These are phyloP conservation scores for Neurospora sp. DNA, from an alignment of 495 filamentous ascomycete species.

Conservation along the genomic window DNA sequence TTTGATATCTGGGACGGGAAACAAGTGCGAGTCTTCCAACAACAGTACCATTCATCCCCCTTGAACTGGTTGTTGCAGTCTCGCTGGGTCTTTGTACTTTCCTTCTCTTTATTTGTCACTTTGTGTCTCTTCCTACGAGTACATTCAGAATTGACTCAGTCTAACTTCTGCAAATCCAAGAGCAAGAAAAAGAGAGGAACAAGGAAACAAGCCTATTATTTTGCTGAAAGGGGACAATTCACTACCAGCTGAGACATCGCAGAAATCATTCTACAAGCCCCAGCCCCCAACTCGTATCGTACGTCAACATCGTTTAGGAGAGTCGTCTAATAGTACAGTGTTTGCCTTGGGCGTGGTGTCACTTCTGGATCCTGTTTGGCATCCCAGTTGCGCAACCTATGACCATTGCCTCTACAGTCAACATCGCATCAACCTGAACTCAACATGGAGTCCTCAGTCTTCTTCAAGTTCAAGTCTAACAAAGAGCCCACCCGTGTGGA, in stretches of 20 bases:
- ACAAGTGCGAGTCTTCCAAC: neutral
- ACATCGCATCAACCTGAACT: constrained; percentile 2
- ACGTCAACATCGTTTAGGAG: constrained; percentile 12
- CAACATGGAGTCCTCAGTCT: constrained; percentile 94
- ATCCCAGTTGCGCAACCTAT: neutral
- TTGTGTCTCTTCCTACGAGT: constrained; percentile 35
- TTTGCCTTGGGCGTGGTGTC: constrained; percentile 8
- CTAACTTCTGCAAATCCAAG: constrained; percentile 31
- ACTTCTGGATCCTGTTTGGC: constrained; percentile 8
- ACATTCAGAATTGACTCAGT: constrained; percentile 51
- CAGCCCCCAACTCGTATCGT: constrained; percentile 26
- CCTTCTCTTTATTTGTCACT: constrained; percentile 19
- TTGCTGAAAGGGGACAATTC: neutral
- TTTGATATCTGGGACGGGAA: neutral
- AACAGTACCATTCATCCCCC: neutral
- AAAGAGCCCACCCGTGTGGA: constrained; percentile 89
- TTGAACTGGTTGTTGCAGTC: constrained; percentile 17
- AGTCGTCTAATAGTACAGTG: constrained; percentile 25
- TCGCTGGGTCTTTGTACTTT: constrained; percentile 30
- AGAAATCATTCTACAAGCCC: constrained; percentile 3
- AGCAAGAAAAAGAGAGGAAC: constrained; percentile 25
- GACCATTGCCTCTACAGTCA: neutral
- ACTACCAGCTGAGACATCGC: neutral
- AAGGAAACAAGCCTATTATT: neutral
- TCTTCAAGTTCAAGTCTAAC: constrained; percentile 99